These are phyloP conservation scores for Aspergillus caelatus DNA, from an alignment of 2,329 filamentous ascomycete genomes.

Conservation along the genomic window DNA sequence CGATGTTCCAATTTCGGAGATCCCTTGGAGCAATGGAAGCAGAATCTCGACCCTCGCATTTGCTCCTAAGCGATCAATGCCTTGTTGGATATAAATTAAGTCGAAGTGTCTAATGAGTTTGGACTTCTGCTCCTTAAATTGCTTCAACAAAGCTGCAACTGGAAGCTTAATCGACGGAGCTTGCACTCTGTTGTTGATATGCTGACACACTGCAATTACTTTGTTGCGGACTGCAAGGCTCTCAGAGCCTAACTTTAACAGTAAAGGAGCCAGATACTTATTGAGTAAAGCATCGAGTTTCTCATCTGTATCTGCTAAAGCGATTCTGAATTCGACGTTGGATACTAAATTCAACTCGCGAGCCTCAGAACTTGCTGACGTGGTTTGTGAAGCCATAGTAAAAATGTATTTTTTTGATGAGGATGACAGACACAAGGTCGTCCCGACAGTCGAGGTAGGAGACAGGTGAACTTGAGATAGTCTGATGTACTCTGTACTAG, in stretches of 20 bases:
- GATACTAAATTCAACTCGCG: slow-evolving; percentile 80
- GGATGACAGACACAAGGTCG: neutral
- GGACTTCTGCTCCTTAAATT: slow-evolving; percentile 80
- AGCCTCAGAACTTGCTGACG: slow-evolving; percentile 47
- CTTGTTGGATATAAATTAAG: slow-evolving; percentile 85
- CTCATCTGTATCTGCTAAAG: slow-evolving; percentile 77
- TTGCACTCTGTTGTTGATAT: slow-evolving; percentile 68
- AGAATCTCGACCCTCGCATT: slow-evolving; percentile 71
- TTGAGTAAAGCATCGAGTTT: slow-evolving; percentile 79
- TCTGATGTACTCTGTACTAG: neutral
- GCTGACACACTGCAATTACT: slow-evolving; percentile 71
- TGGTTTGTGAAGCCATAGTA: slow-evolving; percentile 37
- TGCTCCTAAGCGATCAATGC: slow-evolving; percentile 63
- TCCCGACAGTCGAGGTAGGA: neutral
- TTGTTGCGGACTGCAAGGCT: slow-evolving; percentile 79
- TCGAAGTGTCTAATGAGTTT: slow-evolving; percentile 85
- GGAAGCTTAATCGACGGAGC: slow-evolving; percentile 72
- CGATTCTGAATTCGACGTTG: slow-evolving; percentile 83
- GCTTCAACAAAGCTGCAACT: slow-evolving; percentile 79
- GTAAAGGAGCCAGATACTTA: slow-evolving; percentile 76
- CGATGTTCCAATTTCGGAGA: slow-evolving; percentile 62
- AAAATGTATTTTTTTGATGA: slow-evolving; percentile 6
- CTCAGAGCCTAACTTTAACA: slow-evolving; percentile 84
- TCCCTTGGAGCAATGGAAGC: slow-evolving; percentile 69
- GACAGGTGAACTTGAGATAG: slow-evolving; percentile 2